These are phyloP conservation scores for Aspergillus tubingensis DNA, from an alignment of 2,329 filamentous ascomycete species.

Conservation along the genomic window DNA sequence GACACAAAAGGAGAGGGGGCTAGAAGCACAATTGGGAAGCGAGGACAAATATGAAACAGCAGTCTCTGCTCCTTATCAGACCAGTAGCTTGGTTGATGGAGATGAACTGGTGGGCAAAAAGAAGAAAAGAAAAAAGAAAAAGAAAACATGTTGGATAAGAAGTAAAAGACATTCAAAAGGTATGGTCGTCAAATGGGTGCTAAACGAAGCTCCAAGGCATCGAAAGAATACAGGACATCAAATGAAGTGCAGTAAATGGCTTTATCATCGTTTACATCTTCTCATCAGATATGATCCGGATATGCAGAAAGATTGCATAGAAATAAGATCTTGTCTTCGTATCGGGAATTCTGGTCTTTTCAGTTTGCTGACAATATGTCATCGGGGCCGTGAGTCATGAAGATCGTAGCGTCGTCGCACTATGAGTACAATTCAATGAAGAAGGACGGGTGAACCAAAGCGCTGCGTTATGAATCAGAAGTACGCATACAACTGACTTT, in stretches of 20 bases:
- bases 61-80: neutral
- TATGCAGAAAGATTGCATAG: conserved; percentile 24
- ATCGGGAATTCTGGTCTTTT: conserved; percentile 24
- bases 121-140: neutral
- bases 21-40: conserved; percentile 15
- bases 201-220: conserved; percentile 19
- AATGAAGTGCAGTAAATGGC: conserved; percentile 15
- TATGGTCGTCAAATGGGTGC: conserved; percentile 13
- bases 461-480: conserved; percentile 29
- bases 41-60: conserved; percentile 13
- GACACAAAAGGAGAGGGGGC: conserved; percentile 2
- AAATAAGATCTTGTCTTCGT: conserved; percentile 28
- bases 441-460: conserved; percentile 23
- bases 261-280: conserved; percentile 21
- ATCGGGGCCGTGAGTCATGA: conserved; percentile 32
- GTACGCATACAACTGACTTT: conserved; percentile 36
- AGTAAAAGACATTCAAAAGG: conserved; percentile 10
- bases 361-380: conserved; percentile 28
- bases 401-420: conserved; percentile 41
- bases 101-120: neutral
- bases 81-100: neutral
- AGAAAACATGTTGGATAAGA: conserved; percentile 1
- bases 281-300: conserved; percentile 22
- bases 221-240: conserved; percentile 26
- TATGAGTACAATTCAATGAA: conserved; percentile 41